Percentiles rank a stretch among this genome's conserved stretches.
phyloP scores from a whole-genome alignment of 768 basidiomycete species.

The Tricholoma furcatifolium region DNA sequence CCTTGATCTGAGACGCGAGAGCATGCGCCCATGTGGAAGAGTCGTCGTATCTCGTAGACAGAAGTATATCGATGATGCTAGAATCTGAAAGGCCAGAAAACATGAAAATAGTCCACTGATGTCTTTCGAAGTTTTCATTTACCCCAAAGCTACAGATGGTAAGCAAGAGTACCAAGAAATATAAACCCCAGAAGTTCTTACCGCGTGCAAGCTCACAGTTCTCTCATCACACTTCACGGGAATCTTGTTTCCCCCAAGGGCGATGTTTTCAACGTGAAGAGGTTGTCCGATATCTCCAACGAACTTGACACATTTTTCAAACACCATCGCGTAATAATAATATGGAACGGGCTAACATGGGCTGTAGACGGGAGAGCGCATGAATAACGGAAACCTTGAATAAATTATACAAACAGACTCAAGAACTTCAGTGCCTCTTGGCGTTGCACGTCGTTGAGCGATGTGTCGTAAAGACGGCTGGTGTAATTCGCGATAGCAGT shows the following conservation, averaged over 20 bases:
- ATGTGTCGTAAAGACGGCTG: slow-evolving; percentile 40
- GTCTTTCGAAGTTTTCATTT: slow-evolving; percentile 2
- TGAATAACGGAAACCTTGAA: background rate
- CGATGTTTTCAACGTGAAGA: slow-evolving; percentile 43
- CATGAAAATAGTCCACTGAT: background rate
- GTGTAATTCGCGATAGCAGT: slow-evolving; percentile 60
- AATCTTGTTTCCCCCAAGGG: slow-evolving; percentile 46
- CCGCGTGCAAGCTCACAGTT: slow-evolving; percentile 43
- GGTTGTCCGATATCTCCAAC: slow-evolving; percentile 50
- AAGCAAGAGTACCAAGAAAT: background rate
- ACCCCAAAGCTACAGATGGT: slow-evolving; percentile 34
- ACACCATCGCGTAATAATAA: background rate
- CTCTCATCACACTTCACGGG: slow-evolving; percentile 35
- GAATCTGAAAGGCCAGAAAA: slow-evolving; percentile 28
- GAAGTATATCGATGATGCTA: slow-evolving; percentile 36
- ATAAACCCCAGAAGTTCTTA: slow-evolving; percentile 16
- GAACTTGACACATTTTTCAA: slow-evolving; percentile 26
- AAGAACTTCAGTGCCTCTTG: slow-evolving; percentile 55
- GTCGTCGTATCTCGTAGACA: slow-evolving; percentile 29
- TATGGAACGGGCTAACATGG: slow-evolving; percentile 23
- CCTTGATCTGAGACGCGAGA: slow-evolving; percentile 40
- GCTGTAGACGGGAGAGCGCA: slow-evolving; percentile 15
- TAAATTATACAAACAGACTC: slow-evolving; percentile 24
- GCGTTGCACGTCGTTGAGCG: slow-evolving; percentile 37
- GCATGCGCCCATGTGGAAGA: slow-evolving; percentile 37